These are phyloP conservation scores for Phytophthora uliginosa DNA, from an alignment of 352 stramenopile species.

Conservation along the genomic window DNA sequence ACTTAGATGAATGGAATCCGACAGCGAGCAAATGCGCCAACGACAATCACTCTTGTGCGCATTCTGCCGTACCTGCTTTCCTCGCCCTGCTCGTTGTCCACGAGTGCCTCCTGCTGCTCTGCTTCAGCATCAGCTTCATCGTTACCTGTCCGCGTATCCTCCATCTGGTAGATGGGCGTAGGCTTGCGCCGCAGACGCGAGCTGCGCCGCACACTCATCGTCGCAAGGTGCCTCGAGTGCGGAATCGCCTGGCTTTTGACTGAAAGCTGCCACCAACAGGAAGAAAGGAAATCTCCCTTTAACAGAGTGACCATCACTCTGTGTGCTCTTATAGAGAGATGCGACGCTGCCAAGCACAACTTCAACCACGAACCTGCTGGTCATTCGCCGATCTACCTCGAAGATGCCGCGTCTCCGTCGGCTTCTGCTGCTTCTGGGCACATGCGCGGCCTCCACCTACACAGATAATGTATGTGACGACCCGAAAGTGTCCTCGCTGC, in stretches of 20 bases:
- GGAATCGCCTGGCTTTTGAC: slow-evolving; percentile 13
- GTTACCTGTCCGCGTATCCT: slow-evolving; percentile 47
- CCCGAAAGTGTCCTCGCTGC: slow-evolving; percentile 46
- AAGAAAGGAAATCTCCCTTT: slow-evolving; percentile 32
- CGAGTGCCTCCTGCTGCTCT: slow-evolving; percentile 20
- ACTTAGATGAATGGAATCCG: slow-evolving; percentile 11
- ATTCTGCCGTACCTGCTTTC: slow-evolving; percentile 42
- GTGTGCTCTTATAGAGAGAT: slow-evolving; percentile 23
- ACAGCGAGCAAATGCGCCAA: slow-evolving; percentile 8
- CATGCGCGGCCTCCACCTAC: slow-evolving; percentile 25
- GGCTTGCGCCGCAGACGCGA: slow-evolving; percentile 74
- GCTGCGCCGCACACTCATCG: slow-evolving; percentile 64
- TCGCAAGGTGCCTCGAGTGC: slow-evolving; percentile 7
- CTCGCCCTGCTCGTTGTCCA: slow-evolving; percentile 26
- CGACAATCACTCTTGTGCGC: slow-evolving; percentile 34
- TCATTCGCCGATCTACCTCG: slow-evolving; percentile 25
- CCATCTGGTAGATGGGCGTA: slow-evolving; percentile 77
- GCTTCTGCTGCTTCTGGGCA: slow-evolving; percentile 17
- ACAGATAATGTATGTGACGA: slow-evolving; percentile 65
- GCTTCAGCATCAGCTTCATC: slow-evolving; percentile 32
- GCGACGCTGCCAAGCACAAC: slow-evolving; percentile 7
- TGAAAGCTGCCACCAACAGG: slow-evolving; percentile 15
- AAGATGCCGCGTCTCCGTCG: slow-evolving; percentile 17
- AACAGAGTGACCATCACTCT: not conserved
- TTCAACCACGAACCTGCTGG: slow-evolving; percentile 26